Base-by-base conservation (phyloP, 2,329 filamentous ascomycete genomes). In the Kalmusia sp. region DNA sequence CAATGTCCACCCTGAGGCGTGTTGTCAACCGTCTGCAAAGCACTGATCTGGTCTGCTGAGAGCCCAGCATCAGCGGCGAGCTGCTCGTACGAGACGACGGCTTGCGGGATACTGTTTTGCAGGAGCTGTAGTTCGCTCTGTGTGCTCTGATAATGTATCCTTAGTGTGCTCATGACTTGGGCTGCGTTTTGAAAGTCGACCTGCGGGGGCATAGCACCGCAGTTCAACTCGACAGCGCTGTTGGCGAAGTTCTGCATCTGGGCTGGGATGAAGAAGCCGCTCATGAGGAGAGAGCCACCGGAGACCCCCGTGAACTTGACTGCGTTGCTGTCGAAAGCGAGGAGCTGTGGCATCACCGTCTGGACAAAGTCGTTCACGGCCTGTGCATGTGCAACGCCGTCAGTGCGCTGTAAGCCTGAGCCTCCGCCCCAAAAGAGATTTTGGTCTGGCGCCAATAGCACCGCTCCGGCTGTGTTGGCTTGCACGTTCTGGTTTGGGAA, bases 301-400 rank as follows among this genome's bases (percentile, higher is more conserved):
- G 77, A 81, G 0, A 86, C 83, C 14, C 84, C 83, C 0, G 82
- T 85, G 71, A 86, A 86, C 63, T 80, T 82, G 43, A 86, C 80
- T 35, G 81, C 76, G 31, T 71, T 73, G 21, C 68, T 60, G 67
- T 86, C 78, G 55, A 86, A 84, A 2, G 82, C 79, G 6, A 85
- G 77, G 38, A 83, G 73, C 52, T 82, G 74, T 4, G 83, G 80
- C 8, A 86, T 74, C 22, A 80, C 77, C 3, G 73, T 66, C 37
- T 77, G 71, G 48, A 86, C 73, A 21, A 85, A 76, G 56, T 82
- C 79, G 55, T 80, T 79, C 37, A 86, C 82, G 24, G 82, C 82
- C 55, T 82, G 80, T 0, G 84, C 75, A 69, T 86, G 83, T 6
- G 76, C 81, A 0, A 79, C 82, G 54, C 84, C 84, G 63, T 86